Conservation (phyloP, 345 rosid species). For the Aquilaria sinensis region DNA sequence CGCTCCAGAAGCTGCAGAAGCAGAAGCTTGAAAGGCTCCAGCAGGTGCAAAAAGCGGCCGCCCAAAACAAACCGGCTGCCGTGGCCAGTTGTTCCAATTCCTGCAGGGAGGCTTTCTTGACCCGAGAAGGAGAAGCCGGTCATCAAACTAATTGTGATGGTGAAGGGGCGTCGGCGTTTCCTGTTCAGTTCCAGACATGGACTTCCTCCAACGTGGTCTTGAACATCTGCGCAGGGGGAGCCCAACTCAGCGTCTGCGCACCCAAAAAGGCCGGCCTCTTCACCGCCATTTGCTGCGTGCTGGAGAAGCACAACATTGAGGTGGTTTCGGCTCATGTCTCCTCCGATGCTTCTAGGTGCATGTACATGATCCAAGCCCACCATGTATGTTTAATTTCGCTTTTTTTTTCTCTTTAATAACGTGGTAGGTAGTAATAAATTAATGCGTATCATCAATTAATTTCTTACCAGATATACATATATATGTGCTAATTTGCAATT, state of each 20-base stretch:
- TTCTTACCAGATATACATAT: no score
- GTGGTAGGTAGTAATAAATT: no score
- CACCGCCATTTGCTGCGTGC: constrained; percentile 38
- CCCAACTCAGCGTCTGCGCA: constrained; percentile 49
- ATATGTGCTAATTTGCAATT: no score
- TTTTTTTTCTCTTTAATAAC: neutral
- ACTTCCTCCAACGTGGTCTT: constrained; percentile 48
- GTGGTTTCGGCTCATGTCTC: constrained; percentile 46
- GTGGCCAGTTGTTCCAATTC: neutral
- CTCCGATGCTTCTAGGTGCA: constrained; percentile 26
- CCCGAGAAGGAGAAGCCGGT: constrained; percentile 20
- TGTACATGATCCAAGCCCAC: constrained; percentile 54
- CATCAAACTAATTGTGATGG: constrained; percentile 23
- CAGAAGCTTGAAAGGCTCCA: constrained; percentile 47
- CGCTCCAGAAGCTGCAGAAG: constrained; percentile 33
- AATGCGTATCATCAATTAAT: no score
- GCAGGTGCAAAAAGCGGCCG: constrained; percentile 19
- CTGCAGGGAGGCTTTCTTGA: constrained; percentile 40
- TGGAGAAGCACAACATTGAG: constrained; percentile 58
- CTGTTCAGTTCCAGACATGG: constrained; percentile 52
- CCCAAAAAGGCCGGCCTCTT: constrained; percentile 40
- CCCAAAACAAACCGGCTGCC: constrained; percentile 8
- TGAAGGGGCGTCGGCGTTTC: constrained; percentile 9
- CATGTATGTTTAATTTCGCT: constrained; percentile 23
- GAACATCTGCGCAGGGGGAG: constrained; percentile 55